phyloP scores from a whole-genome alignment of 2,329 filamentous ascomycete genomes.

The Aspergillus glaucus region DNA sequence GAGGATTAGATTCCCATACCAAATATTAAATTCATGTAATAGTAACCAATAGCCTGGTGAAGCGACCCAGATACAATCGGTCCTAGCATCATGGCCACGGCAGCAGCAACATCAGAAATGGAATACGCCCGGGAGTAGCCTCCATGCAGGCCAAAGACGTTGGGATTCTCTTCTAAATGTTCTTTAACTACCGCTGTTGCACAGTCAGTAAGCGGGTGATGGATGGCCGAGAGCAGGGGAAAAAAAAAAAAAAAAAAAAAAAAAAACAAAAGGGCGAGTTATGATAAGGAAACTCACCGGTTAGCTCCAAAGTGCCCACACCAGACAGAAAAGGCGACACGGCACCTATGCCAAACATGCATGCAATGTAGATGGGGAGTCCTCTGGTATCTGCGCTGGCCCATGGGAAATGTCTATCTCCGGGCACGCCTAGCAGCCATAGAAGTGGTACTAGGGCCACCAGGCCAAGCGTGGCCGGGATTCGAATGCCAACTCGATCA shows the following conservation, averaged over 20 bases:
- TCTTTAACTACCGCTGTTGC: constrained; percentile 14
- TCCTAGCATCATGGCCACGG: constrained; percentile 17
- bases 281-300: constrained; percentile 12
- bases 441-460: constrained; percentile 12
- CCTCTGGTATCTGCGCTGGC: constrained; percentile 13
- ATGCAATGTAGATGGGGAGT: constrained; percentile 14
- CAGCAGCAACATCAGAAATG: constrained; percentile 16
- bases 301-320: constrained; percentile 20
- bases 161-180: constrained; percentile 12
- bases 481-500: constrained; percentile 16
- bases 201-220: background rate
- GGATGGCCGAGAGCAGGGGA: no score
- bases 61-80: constrained; percentile 16
- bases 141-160: constrained; percentile 20
- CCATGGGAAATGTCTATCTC: constrained; percentile 19
- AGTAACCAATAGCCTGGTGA: constrained; percentile 14
- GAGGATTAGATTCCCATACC: constrained; percentile 5
- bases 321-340: constrained; percentile 17
- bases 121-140: constrained; percentile 18
- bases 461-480: constrained; percentile 17
- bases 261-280: background rate
- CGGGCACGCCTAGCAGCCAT: constrained; percentile 20
- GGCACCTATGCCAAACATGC: constrained; percentile 14
- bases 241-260: no score
- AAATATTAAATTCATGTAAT: constrained; percentile 9